Conservation (phyloP, 352 stramenopile genomes). For the Albugo candida region DNA sequence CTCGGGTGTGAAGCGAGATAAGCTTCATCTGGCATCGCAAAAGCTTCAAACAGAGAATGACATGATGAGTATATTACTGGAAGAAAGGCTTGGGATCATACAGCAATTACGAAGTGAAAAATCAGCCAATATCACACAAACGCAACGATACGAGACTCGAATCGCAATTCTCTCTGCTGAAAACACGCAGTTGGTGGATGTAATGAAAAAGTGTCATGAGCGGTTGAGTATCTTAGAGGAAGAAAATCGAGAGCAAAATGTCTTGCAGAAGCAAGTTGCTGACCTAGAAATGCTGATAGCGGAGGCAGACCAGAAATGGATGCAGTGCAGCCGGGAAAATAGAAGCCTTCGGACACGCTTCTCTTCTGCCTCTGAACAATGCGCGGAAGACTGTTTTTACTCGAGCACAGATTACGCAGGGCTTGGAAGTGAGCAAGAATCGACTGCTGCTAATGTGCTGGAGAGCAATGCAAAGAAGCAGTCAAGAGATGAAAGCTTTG, state of each 20-base stretch:
- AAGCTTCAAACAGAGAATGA: constrained; percentile 9
- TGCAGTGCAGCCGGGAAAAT: background rate
- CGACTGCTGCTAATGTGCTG: background rate
- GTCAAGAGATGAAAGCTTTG: background rate
- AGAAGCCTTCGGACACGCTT: background rate
- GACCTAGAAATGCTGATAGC: background rate
- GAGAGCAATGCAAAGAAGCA: background rate
- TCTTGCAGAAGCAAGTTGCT: background rate
- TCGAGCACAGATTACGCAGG: background rate
- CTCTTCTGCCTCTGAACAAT: background rate
- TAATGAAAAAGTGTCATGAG: background rate
- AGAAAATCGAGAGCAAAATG: background rate
- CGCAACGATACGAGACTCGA: constrained; percentile 7
- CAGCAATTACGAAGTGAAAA: constrained; percentile 1
- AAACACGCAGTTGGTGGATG: constrained; percentile 4
- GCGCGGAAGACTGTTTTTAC: background rate
- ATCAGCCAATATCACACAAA: background rate
- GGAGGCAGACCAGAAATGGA: background rate
- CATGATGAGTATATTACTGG: constrained; percentile 4
- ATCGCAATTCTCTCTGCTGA: constrained; percentile 2
- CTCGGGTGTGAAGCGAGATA: constrained; percentile 1
- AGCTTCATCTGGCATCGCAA: constrained; percentile 3
- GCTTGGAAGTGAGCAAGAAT: background rate
- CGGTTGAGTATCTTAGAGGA: background rate
- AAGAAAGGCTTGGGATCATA: background rate